phyloP scores from a whole-genome alignment of 23 red algal genomes.

The Cyanidiococcus yangmingshanensis region DNA sequence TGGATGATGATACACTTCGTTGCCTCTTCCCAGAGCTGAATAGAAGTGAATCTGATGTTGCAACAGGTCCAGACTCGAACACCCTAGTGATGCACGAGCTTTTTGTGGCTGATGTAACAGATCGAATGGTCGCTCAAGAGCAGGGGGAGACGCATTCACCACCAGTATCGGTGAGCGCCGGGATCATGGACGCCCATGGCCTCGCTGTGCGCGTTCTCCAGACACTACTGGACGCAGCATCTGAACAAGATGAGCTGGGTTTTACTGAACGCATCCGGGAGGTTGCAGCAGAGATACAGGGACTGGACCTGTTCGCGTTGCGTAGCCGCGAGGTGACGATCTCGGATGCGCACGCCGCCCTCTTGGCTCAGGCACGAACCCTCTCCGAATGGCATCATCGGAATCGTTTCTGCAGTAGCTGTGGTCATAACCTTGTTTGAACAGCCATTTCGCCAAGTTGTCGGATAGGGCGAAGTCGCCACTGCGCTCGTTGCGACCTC shows the following conservation, averaged over 20 bases:
- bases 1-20: neutral
- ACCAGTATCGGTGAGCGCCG: no score
- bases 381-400: constrained; percentile 14
- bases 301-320: neutral
- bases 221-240: neutral
- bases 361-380: neutral
- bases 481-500: neutral
- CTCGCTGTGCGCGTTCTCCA: neutral
- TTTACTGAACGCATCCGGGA: neutral
- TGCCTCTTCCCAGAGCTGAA: neutral
- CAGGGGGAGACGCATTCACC: no score
- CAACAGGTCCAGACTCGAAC: neutral
- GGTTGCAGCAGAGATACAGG: neutral
- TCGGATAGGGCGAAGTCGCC: neutral
- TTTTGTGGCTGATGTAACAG: neutral
- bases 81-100: neutral
- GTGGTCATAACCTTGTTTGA: neutral
- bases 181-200: neutral
- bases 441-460: neutral
- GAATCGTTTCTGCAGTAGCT: neutral
- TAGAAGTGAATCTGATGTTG: neutral
- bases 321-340: neutral
- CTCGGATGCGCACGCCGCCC: neutral
- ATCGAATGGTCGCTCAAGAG: neutral
- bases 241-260: neutral